A percentile compares a stretch with the other conserved stretches of the same genome.
Conservation (phyloP, 2,329 filamentous ascomycete species). For the Chaetomium strumarium region DNA sequence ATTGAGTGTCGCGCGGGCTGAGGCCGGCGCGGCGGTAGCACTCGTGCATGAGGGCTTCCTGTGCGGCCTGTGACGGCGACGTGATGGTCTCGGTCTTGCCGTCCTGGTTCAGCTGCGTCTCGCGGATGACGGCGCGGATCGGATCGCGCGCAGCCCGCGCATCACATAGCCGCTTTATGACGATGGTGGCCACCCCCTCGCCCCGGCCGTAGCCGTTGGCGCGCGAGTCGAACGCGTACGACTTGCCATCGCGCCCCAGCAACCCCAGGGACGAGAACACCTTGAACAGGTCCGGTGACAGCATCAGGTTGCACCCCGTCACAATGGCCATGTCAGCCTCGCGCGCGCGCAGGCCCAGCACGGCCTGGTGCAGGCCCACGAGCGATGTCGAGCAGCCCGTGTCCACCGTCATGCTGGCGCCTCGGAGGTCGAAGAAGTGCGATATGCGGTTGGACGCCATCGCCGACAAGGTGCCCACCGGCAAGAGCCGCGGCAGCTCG, state of each 20-base stretch:
- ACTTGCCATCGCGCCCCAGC: constrained; percentile 6
- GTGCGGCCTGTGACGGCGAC: constrained; percentile 5
- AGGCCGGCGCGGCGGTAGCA: no score
- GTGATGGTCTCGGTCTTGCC: constrained; percentile 10
- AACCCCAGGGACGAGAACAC: constrained; percentile 17
- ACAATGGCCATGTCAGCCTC: constrained; percentile 23
- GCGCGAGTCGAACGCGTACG: constrained; percentile 13
- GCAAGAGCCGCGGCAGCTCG: no score
- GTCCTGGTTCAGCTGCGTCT: constrained; percentile 13
- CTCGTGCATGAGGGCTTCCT: constrained; percentile 12
- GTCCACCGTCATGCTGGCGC: constrained; percentile 15
- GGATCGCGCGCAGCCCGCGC: constrained; percentile 36
- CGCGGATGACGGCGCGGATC: constrained; percentile 30
- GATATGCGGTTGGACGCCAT: constrained; percentile 27
- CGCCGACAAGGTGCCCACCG: no score
- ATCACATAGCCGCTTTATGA: constrained; percentile 37
- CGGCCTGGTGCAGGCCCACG: background rate
- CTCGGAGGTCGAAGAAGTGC: constrained; percentile 21
- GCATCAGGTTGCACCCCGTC: constrained; percentile 21
- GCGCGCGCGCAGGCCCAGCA: background rate
- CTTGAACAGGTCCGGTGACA: constrained; percentile 19
- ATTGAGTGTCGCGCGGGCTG: constrained; percentile 4
- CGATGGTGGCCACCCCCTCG: constrained; percentile 40
- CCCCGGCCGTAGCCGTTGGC: constrained; percentile 46
- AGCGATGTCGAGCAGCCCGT: constrained; percentile 19